Base-by-base conservation (phyloP, 345 rosid species). In the Bruguiera parviflora region DNA sequence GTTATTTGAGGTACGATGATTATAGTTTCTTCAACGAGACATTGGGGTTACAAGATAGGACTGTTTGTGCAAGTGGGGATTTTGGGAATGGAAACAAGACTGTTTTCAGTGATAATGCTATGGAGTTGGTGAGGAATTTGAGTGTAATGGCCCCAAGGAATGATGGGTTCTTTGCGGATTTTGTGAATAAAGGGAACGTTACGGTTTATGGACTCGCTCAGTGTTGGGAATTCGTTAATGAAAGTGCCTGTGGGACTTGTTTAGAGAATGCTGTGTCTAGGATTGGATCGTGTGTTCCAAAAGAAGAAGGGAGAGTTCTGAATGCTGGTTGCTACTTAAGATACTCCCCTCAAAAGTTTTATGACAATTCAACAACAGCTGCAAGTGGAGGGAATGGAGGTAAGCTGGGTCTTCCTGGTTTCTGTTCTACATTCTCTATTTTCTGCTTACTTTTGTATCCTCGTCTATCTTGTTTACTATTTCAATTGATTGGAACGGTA, bases 191-290 rank as follows among this genome's bases (percentile, higher is more conserved):
- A 61, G 80, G 75, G 73, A 86, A 89, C 80, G 82, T 73, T 52
- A 76, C 89, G 52, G 95, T 86, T 83, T 89, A 84, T 72, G 98
- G 92, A 49, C 72, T 94, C 76, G 98, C 91, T 68, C 98, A 94
- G 78, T 94, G 97, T 69, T 90, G 96, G 96, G 82, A 88, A 71
- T 55, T 80, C 8, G 77, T 90, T 13, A 85, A 71, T 67, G 55
- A 68, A 0, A 86, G 80, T 70, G 82, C 76, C 4, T 90, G 93
- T 65, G 79, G 11, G 72, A 68, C 67, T 63, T 90, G 96, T 79
- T 83, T 90, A 70, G 66, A 58, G 29, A 75, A 83, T 53, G 91
- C 88, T 6, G 75, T 70, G 1, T 65, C 73, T 8, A 61, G 37
- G 20, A 81, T 90, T 66, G 62, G 70, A 29, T 84, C 86, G 8